phyloP scores from a whole-genome alignment of 441 rosid species.

The Erodium texanum region DNA sequence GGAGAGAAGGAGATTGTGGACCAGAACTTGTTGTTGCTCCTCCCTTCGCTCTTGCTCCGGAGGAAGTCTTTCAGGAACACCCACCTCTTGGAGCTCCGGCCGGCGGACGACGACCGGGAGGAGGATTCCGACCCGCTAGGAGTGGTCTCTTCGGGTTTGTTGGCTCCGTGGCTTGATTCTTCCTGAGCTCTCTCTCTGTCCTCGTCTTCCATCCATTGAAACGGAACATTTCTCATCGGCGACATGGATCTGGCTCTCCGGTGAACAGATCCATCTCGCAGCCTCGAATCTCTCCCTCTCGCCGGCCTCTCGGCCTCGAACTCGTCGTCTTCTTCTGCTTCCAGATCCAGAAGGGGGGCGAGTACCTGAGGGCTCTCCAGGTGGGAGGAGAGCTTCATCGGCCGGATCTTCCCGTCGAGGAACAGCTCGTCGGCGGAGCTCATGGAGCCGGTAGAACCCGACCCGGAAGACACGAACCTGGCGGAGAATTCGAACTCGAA shows the following conservation, averaged over 20 bases:
- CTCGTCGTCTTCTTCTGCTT: constrained; percentile 40
- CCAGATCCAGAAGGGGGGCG: constrained; percentile 67
- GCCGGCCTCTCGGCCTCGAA: neutral
- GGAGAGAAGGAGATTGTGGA: constrained; percentile 72
- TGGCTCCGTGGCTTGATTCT: too few relatives aligned
- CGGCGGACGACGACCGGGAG: constrained; percentile 77
- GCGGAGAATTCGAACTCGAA: constrained; percentile 77
- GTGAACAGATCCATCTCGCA: constrained; percentile 53
- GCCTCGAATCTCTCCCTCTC: constrained; percentile 67
- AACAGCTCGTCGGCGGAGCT: constrained; percentile 87
- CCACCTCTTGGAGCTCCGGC: constrained; percentile 93
- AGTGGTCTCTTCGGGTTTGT: constrained; percentile 22
- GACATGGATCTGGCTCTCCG: constrained; percentile 89
- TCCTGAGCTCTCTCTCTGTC: neutral
- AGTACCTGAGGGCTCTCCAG: constrained; percentile 69
- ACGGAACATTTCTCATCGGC: constrained; percentile 44
- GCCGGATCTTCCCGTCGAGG: constrained; percentile 82
- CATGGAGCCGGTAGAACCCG: constrained; percentile 26
- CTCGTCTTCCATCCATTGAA: constrained; percentile 22
- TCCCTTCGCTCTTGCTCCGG: constrained; percentile 92
- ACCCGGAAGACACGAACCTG: constrained; percentile 37
- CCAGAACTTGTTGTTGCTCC: constrained; percentile 85
- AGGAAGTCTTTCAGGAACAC: constrained; percentile 82
- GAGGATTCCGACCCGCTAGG: constrained; percentile 62
- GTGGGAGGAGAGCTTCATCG: constrained; percentile 78